phyloP scores from a whole-genome alignment of 2,329 filamentous ascomycete species.

The Penicillium polonicum region DNA sequence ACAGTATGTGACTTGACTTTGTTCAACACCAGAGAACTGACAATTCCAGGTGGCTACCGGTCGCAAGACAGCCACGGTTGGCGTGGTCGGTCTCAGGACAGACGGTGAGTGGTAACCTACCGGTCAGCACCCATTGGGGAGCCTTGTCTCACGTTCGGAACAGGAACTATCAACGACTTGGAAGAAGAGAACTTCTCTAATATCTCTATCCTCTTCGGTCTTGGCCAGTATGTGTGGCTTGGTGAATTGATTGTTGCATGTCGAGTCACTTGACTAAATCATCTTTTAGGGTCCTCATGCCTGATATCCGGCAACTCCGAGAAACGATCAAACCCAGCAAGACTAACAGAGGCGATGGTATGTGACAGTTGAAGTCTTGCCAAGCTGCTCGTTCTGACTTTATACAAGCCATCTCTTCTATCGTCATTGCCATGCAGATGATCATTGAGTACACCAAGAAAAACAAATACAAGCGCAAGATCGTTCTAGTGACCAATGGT shows the following conservation, averaged over 20 bases:
- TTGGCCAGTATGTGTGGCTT: slow-evolving; percentile 59
- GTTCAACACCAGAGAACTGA: neutral
- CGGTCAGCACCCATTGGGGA: neutral
- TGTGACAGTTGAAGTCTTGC: slow-evolving; percentile 5
- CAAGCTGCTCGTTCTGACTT: slow-evolving; percentile 14
- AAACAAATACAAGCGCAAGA: slow-evolving; percentile 75
- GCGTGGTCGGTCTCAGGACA: slow-evolving; percentile 81
- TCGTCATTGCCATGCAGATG: slow-evolving; percentile 84
- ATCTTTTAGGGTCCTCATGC: slow-evolving; percentile 59
- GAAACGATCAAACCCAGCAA: slow-evolving; percentile 64
- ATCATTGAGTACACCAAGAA: slow-evolving; percentile 77
- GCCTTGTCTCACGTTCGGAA: slow-evolving; percentile 8
- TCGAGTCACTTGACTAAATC: slow-evolving; percentile 7
- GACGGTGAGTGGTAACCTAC: slow-evolving; percentile 52
- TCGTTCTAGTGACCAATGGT: slow-evolving; percentile 84
- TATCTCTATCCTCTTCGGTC: slow-evolving; percentile 67
- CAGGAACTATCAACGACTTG: slow-evolving; percentile 67
- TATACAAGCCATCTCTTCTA: slow-evolving; percentile 66
- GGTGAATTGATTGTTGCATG: slow-evolving; percentile 31
- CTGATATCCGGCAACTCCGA: slow-evolving; percentile 65
- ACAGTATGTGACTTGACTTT: slow-evolving; percentile 54
- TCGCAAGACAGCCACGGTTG: slow-evolving; percentile 70
- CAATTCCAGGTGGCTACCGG: slow-evolving; percentile 56
- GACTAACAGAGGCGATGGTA: slow-evolving; percentile 71
- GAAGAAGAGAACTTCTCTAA: slow-evolving; percentile 71